Evolutionary conservation across 2,329 filamentous ascomycete species (phyloP), one percentile per base, ranked within the genome.

Genomic region (Aureobasidium sp.): DNA sequence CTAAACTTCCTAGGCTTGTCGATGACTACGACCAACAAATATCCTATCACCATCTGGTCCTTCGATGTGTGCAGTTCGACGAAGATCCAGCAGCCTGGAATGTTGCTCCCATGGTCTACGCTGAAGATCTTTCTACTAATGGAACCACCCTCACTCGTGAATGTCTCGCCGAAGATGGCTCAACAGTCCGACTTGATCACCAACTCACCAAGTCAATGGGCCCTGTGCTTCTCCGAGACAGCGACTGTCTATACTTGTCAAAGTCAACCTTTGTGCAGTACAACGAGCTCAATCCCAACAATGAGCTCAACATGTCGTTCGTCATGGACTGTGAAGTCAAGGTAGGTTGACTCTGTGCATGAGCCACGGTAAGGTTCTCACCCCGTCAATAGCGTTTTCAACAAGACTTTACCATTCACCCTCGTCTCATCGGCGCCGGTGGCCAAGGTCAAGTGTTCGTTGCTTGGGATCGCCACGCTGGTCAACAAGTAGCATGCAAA

Each of bases 401-500:
- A 2, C 69, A 79, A 45, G 73, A 75, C 12, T 87, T 80, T 66
- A 67, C 71, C 2, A 72, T 87, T 31, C 80, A 75, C 1, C 70
- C 77, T 44, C 78, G 80, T 11, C 69, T 78, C 2, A 74, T 87
- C 27, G 85, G 85, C 5, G 68, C 72, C 37, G 85, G 85, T 6
- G 77, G 75, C 2, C 78, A 79, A 68, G 82, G 82, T 9, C 74
- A 74, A 45, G 82, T 88, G 3, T 78, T 82, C 61, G 74, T 86
- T 11, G 83, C 81, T 5, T 70, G 80, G 2, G 79, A 88, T 17
- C 70, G 75, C 27, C 71, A 71, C 7, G 82, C 80, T 0, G 77
- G 79, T 41, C 79, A 78, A 61, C 88, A 90, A 67, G 66, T 89
- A 22, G 87, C 86, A 12, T 91, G 88, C 76, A 90, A 91, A 68